Evolutionary conservation across 2,329 filamentous ascomycete species (phyloP).

Genomic region (Hymenotorrendiella dingleyae): DNA sequence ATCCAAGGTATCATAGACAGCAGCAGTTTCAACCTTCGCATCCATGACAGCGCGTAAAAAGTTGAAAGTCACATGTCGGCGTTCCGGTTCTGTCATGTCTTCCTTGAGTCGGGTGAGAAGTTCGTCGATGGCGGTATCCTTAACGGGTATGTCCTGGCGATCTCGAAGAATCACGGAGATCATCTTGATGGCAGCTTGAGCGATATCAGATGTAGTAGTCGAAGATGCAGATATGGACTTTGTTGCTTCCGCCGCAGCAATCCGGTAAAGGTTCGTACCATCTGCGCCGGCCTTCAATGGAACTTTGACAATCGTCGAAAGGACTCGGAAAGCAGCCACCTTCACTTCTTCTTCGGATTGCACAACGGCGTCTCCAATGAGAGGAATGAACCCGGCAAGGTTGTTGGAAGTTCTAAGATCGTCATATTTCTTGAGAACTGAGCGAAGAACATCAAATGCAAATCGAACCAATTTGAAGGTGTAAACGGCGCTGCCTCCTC

Average conservation of each 20-base stretch:
- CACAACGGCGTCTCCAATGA: slow-evolving; percentile 81
- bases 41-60: slow-evolving; percentile 85
- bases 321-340: slow-evolving; percentile 76
- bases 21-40: slow-evolving; percentile 76
- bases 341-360: slow-evolving; percentile 89
- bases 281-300: slow-evolving; percentile 66
- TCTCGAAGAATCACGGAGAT: slow-evolving; percentile 81
- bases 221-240: slow-evolving; percentile 72
- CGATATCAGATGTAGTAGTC: slow-evolving; percentile 74
- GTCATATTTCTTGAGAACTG: slow-evolving; percentile 80
- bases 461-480: slow-evolving; percentile 86
- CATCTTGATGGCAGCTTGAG: slow-evolving; percentile 84
- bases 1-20: slow-evolving; percentile 88
- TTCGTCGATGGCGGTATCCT: slow-evolving; percentile 76
- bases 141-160: slow-evolving; percentile 66
- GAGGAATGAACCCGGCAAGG: slow-evolving; percentile 77
- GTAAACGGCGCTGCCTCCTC: slow-evolving; percentile 69
- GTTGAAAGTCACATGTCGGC: slow-evolving; percentile 89
- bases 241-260: slow-evolving; percentile 81
- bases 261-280: slow-evolving; percentile 53
- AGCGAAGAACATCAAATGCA: slow-evolving; percentile 77
- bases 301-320: slow-evolving; percentile 79
- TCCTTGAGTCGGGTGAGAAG: slow-evolving; percentile 76
- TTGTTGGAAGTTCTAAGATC: slow-evolving; percentile 73
- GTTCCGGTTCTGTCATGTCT: slow-evolving; percentile 86